Percentiles rank a stretch among this genome's conserved stretches.
phyloP scores from a whole-genome alignment of 2,329 filamentous ascomycete genomes.

The Trichoderma asperellum region DNA sequence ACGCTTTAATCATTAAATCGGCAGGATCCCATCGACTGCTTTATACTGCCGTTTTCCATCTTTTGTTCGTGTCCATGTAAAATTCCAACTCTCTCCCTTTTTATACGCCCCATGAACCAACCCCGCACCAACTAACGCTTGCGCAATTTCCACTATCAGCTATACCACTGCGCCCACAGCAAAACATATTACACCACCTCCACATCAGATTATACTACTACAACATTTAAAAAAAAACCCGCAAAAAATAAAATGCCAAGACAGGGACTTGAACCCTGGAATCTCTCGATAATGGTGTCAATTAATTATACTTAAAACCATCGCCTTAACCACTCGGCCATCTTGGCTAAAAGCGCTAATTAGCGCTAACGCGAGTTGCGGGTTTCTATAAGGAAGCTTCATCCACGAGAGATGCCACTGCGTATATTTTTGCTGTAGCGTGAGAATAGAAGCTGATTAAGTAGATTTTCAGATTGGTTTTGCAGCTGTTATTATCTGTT shows the following conservation, averaged over 20 bases:
- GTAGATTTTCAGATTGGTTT: neutral
- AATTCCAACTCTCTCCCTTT: no score
- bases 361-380: neutral
- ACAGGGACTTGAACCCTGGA: slow-evolving; percentile 24
- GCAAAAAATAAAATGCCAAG: slow-evolving; percentile 7
- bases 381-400: neutral
- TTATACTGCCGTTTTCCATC: no score
- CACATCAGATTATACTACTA: neutral
- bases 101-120: neutral
- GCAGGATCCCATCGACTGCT: no score
- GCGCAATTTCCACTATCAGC: neutral
- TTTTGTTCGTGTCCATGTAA: neutral
- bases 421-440: neutral
- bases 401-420: neutral
- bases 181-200: neutral
- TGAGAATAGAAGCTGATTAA: neutral
- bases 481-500: neutral
- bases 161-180: neutral
- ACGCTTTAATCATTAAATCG: no score
- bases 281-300: slow-evolving; percentile 17
- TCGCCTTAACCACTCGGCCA: slow-evolving; percentile 27
- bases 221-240: neutral
- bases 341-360: neutral
- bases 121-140: neutral
- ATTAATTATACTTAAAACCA: slow-evolving; percentile 15